A percentile compares a stretch with the other conserved stretches of the same genome.
These are phyloP conservation scores for Alternaria brassicae DNA, from an alignment of 2,329 filamentous ascomycete species.

Conservation along the genomic window DNA sequence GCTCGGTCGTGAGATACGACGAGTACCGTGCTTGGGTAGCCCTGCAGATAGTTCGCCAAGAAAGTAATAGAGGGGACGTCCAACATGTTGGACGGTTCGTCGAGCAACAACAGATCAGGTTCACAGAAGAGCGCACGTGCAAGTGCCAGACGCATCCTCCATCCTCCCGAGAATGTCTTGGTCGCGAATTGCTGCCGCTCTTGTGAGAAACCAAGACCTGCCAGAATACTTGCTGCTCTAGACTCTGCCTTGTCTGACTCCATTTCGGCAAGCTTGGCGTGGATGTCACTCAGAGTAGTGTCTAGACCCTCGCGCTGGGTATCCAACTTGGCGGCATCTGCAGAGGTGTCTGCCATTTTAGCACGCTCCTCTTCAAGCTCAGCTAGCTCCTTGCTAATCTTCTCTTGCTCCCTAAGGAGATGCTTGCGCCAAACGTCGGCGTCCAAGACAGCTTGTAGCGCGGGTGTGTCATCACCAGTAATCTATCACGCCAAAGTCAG, in stretches of 20 bases:
- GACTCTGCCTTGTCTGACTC: constrained; percentile 98
- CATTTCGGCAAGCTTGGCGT: constrained; percentile 94
- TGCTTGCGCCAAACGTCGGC: constrained; percentile 99
- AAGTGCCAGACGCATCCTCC: constrained; percentile 96
- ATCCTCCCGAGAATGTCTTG: constrained; percentile 98
- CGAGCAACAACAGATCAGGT: constrained; percentile 91
- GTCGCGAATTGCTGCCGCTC: constrained; percentile 93
- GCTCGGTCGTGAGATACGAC: constrained; percentile 99
- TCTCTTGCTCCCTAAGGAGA: constrained; percentile 85
- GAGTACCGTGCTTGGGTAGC: constrained; percentile 91
- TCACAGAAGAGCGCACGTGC: constrained; percentile 97
- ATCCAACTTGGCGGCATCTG: constrained; percentile 84
- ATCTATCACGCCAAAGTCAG: constrained; percentile 63
- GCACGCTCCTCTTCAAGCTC: constrained; percentile 79
- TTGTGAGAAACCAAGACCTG: constrained; percentile 93
- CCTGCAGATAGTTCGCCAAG: constrained; percentile 92
- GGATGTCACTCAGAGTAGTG: constrained; percentile 87
- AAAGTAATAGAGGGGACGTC: constrained; percentile 99
- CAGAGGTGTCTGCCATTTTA: constrained; percentile 87
- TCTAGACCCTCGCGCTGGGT: constrained; percentile 89
- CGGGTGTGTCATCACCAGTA: constrained; percentile 91
- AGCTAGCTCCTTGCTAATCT: constrained; percentile 78
- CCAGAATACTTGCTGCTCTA: constrained; percentile 91
- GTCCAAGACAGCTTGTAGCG: constrained; percentile 92
- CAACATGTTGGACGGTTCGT: constrained; percentile 99